Percentiles rank a stretch among this genome's conserved stretches.
phyloP scores from a whole-genome alignment of 257 asterid genomes.

The Petunia secreta region DNA sequence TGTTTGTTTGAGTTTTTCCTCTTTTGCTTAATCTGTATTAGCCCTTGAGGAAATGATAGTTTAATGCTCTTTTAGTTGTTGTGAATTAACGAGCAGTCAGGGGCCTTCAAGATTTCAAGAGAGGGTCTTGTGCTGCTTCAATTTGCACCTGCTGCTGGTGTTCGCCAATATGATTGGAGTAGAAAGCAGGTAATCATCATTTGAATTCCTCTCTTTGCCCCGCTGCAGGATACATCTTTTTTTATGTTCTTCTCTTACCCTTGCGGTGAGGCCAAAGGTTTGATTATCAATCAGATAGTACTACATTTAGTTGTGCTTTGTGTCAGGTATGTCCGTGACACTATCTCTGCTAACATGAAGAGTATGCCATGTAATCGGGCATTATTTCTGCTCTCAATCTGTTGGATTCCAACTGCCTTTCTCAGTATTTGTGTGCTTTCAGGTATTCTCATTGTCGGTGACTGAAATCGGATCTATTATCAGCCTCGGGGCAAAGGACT shows the following conservation, averaged over 20 bases:
- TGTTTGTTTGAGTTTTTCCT: conserved; percentile 20
- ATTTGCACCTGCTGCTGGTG: conserved; percentile 89
- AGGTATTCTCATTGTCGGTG: conserved; percentile 88
- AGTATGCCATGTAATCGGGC: not conserved
- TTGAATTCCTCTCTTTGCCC: not conserved
- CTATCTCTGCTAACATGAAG: not conserved
- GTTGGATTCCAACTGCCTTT: conserved; percentile 25
- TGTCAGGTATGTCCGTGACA: not conserved
- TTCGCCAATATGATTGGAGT: conserved; percentile 96
- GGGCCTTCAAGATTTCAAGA: conserved; percentile 82
- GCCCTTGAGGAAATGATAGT: conserved; percentile 14
- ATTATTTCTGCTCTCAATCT: conserved; percentile 25
- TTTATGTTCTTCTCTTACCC: not conserved
- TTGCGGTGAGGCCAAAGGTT: not conserved
- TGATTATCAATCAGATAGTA: not conserved
- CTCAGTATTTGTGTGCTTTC: conserved; percentile 38
- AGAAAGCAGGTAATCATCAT: conserved; percentile 73
- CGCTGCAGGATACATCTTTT: not conserved
- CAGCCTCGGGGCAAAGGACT: conserved; percentile 83
- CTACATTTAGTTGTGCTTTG: not conserved
- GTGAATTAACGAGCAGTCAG: conserved; percentile 65
- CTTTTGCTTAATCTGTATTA: not conserved
- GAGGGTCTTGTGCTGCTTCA: conserved; percentile 87
- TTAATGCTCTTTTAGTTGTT: conserved; percentile 22
- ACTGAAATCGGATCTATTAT: conserved; percentile 76